These are phyloP conservation scores for Lasiodiplodia sp. DNA, from an alignment of 2,329 filamentous ascomycete genomes.

Conservation along the genomic window DNA sequence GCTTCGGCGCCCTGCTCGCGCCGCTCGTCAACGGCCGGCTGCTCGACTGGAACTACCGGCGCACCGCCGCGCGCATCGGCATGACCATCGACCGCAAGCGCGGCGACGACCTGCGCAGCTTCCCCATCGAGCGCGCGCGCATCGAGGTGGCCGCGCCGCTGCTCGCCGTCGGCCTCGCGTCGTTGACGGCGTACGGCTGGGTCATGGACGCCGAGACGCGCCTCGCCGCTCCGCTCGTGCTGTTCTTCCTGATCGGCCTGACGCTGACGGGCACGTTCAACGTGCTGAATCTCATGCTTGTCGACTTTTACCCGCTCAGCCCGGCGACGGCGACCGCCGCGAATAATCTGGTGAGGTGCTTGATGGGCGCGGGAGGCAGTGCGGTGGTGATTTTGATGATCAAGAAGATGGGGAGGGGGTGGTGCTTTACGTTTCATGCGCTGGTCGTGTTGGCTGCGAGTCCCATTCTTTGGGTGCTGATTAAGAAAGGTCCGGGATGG, in stretches of 20 bases:
- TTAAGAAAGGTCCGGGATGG: slow-evolving; percentile 53
- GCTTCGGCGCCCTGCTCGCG: slow-evolving; percentile 46
- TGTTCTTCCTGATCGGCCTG: slow-evolving; percentile 60
- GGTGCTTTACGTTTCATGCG: slow-evolving; percentile 57
- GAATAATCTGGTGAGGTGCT: slow-evolving; percentile 41
- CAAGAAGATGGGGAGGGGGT: slow-evolving; percentile 51
- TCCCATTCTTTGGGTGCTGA: slow-evolving; percentile 51
- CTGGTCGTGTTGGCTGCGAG: slow-evolving; percentile 47
- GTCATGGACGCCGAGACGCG: slow-evolving; percentile 40
- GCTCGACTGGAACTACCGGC: slow-evolving; percentile 75
- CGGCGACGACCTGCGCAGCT: slow-evolving; percentile 55
- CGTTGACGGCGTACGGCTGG: slow-evolving; percentile 50
- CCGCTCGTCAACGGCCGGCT: slow-evolving; percentile 59
- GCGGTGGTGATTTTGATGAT: slow-evolving; percentile 52
- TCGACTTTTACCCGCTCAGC: slow-evolving; percentile 47
- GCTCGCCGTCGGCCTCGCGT: slow-evolving; percentile 42
- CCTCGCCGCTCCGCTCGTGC: slow-evolving; percentile 49
- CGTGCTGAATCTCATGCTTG: slow-evolving; percentile 45
- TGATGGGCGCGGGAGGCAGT: slow-evolving; percentile 46
- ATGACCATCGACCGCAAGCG: slow-evolving; percentile 66
- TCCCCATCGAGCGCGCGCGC: slow-evolving; percentile 56
- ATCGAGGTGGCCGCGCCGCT: slow-evolving; percentile 46
- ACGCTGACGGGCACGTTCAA: slow-evolving; percentile 66
- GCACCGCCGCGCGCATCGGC: slow-evolving; percentile 67
- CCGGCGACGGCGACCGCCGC: slow-evolving; percentile 49